Base-by-base conservation (phyloP, 2,329 filamentous ascomycete species). In the Penicillium polonicum region DNA sequence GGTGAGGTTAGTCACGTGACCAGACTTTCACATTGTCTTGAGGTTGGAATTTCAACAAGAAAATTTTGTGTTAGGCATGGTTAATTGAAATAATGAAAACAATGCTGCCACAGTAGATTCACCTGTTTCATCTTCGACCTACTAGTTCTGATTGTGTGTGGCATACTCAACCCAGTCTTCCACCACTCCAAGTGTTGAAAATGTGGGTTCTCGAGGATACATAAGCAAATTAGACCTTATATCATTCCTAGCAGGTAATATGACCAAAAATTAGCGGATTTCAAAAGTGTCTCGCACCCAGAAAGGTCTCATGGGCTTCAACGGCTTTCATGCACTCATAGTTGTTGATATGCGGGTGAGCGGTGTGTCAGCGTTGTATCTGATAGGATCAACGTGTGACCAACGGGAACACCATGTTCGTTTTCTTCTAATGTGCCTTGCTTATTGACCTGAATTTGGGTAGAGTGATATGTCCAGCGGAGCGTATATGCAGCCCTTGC, bases 1-100 rank as follows among this genome's bases (percentile, higher is more conserved):
- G 53, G 64, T 65, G 60, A 48, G 21, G 1, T 15, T 0, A 0
- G 3, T 57, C 62, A 64, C 62, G 62, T 64, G 62, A 58, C 13
- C 8, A 1, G 0, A 0, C 4, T 41, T 29, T 36, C 29, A 27
- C 29, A 23, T 52, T 8, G 21, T 7, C 19, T 25, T 7, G 19
- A 17, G 10, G 29, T 35, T 48, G 13, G n/a, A 17, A n/a, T 6
- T 35, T 48, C 13, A 15, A 46, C 10, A 33, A 33, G n/a, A 4
- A 21, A 33, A 19, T 3, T 5, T 8, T n/a, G 1, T n/a, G 9
- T 12, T 35, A 2, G 12, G n/a, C 0, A 23, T 23, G 1, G 12
- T 4, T 35, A 23, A 33, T 23, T n/a, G 9, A 17, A 48, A 7
- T 1, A 17, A 4, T 7, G 19, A 23, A n/a, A 48, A 5, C 2